Evolutionary conservation across 345 rosid genomes (phyloP), one percentile per base, ranked within the genome.

Genomic region (Brassica rapa): DNA sequence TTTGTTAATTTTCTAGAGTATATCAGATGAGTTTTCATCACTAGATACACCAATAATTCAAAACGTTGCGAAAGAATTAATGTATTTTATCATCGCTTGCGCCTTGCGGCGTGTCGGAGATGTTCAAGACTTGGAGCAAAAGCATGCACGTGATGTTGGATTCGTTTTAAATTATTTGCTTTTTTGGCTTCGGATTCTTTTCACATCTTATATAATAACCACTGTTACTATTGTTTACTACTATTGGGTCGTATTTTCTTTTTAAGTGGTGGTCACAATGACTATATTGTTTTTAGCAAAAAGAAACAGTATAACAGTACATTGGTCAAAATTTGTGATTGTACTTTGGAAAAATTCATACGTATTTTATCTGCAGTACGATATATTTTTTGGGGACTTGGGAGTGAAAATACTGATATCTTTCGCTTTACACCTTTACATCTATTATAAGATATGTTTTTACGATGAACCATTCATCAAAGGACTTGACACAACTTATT

Each of bases 81-180:
- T 46, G 4, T 68, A 43, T 30, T 43, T 51, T 61, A 77, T 53
- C 66, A 77, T 30, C 49, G 24, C 16, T 60, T 60, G 63, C 63
- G 63, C n/a, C 49, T 70, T 70, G 71, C 59, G 71, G 70, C 75
- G 32, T 71, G 76, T 77, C 49, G 76, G 59, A 77, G 41, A 37
- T 71, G 60, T 77, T 77, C 35, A 29, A 69, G 55, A 77, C 63
- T 70, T 77, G 63, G 71, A 55, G 66, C 37, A 63, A 64, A 41
- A 55, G 49, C 23, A 71, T 63, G 81, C 80, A 63, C 81, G 74
- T 70, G 80, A 64, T 37, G 60, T 19, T 62, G 57, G 30, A 77
- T 70, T 33, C 69, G 21, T 77, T 61, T 32, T 32, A 69, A 63
- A 10, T 62, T 33, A 41, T 33, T 62, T 37, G 19, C 19, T 21